Conservation (phyloP, 148 eudicot species). For the Amaranthus hypochondriacus region DNA sequence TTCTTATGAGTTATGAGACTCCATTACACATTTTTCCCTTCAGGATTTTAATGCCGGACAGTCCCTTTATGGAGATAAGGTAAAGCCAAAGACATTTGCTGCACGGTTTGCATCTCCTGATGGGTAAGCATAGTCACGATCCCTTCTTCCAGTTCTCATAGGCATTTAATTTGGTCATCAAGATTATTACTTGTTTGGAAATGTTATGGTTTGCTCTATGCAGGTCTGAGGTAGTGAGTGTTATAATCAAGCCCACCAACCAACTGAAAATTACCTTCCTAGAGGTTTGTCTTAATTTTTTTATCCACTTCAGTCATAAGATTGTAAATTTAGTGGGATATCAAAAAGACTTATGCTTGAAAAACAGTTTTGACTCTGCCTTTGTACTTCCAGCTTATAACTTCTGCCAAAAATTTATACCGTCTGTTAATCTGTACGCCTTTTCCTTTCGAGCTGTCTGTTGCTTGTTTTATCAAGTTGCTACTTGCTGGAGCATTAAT, state of each 20-base stretch:
- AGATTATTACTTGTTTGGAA: not conserved
- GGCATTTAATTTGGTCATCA: not conserved
- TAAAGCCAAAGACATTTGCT: constrained; percentile 80
- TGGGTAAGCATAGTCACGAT: constrained; percentile 50
- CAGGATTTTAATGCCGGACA: constrained; percentile 85
- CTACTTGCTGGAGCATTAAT: not conserved
- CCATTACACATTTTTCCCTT: constrained; percentile 1
- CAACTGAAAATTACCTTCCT: constrained; percentile 94
- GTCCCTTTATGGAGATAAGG: constrained; percentile 96
- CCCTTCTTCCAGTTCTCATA: not conserved
- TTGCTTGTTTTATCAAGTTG: not conserved
- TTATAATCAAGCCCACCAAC: constrained; percentile 70
- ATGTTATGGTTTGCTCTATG: constrained; percentile 6
- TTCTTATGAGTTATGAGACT: constrained; percentile 2
- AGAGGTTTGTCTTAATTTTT: constrained; percentile 49
- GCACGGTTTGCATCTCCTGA: constrained; percentile 89
- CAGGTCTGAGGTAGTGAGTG: constrained; percentile 91
- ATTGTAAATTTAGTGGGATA: not conserved
- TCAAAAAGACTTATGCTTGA: constrained; percentile 2
- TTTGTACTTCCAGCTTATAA: not conserved
- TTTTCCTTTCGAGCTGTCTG: not conserved
- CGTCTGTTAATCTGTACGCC: not conserved
- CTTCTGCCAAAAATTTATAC: not conserved
- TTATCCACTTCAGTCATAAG: not conserved
- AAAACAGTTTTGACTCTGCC: not conserved